Evolutionary conservation across 495 filamentous ascomycete species (phyloP), one percentile per base, ranked within the genome.

Genomic region (Penicillium silybi): DNA sequence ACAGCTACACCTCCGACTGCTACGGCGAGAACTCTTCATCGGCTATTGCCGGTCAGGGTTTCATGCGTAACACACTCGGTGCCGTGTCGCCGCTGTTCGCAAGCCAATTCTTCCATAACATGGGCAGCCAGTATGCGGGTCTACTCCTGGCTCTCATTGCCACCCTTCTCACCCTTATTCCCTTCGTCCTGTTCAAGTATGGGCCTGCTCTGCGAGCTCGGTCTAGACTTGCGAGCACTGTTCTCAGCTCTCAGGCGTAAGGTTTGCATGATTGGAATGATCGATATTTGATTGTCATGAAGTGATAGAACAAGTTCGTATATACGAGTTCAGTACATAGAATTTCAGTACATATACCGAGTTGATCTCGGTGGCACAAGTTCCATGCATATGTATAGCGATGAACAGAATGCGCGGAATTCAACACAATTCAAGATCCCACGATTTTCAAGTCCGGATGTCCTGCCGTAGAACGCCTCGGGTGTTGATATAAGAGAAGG

Each of bases 71-170:
- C 25, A 62, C 78, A 0, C 66, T 79, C 16, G 78, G 75, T 22
- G 78, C 76, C 4, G 57, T 79, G 0, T 59, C 80, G 9, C 78
- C 80, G 3, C 58, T 82, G 19, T 78, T 73, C 26, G 77, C 69
- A 8, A 70, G 70, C 17, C 64, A 66, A 42, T 69, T 82, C 63
- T 83, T 81, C 57, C 58, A 67, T 48, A 70, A 72, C 49, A 41
- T 72, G 23, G 67, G 69, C 7, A 72, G 70, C 48, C 69, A 75
- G 46, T 78, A 68, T 46, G 73, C 74, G 2, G 74, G 74, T 16
- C 48, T 76, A 35, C 60, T 78, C 13, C 29, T 78, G 58, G 63
- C 72, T 4, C 40, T 76, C 2, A 54, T 72, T 9, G 74, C 66
- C 1, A 72, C 71, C 6, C 18, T 69, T 0, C 51, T 78, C 47